Evolutionary conservation across 495 filamentous ascomycete species (phyloP).

Genomic region (Aspergillus sclerotioniger): DNA sequence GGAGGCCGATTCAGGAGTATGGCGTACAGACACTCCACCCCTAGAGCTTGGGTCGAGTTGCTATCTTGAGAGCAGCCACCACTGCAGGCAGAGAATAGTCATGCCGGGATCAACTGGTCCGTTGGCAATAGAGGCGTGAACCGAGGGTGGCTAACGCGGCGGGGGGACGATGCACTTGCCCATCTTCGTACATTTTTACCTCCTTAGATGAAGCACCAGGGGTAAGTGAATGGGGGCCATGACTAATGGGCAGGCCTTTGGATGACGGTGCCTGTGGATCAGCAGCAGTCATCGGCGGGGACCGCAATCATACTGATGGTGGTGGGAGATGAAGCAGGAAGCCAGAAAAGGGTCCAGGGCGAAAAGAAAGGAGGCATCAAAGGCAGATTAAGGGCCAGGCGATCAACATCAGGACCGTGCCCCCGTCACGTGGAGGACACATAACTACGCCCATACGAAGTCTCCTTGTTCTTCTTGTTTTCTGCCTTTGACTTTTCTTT

Average conservation of each 20-base stretch:
- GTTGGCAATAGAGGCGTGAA: constrained; percentile 9
- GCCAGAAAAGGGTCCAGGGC: constrained; percentile 6
- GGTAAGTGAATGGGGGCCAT: not conserved
- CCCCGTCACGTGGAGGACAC: constrained; percentile 19
- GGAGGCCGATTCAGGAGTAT: not conserved
- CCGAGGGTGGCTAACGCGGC: constrained; percentile 1
- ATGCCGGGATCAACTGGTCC: constrained; percentile 15
- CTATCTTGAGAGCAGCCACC: constrained; percentile 15
- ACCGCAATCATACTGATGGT: not conserved
- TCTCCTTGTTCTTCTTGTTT: not conserved
- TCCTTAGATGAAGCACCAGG: not conserved
- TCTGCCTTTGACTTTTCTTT: not conserved
- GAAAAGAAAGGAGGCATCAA: constrained; percentile 19
- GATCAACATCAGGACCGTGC: constrained; percentile 17
- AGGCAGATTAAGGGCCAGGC: constrained; percentile 15
- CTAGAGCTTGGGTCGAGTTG: not conserved
- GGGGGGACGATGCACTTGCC: constrained; percentile 3
- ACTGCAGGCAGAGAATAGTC: constrained; percentile 10
- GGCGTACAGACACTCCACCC: not conserved
- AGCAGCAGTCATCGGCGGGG: constrained; percentile 9
- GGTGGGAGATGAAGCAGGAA: constrained; percentile 13
- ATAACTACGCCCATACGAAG: constrained; percentile 3
- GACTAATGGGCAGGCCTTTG: not conserved
- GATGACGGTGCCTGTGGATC: constrained; percentile 5
- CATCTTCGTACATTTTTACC: constrained; percentile 2